Conservation (phyloP, 768 basidiomycete genomes). For the Exidia glandulosa region DNA sequence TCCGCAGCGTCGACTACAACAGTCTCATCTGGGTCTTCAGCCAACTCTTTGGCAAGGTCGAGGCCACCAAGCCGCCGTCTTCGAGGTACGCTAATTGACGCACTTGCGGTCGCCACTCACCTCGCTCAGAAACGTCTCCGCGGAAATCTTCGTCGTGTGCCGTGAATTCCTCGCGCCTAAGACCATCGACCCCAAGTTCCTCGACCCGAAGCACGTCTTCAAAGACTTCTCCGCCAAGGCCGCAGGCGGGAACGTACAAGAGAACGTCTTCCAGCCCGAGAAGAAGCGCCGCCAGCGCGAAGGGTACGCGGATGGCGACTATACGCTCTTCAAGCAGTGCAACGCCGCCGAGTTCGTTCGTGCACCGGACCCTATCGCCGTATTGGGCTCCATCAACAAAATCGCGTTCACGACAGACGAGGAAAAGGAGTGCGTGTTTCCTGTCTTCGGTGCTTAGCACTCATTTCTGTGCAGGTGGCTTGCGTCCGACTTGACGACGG, state of each 20-base stretch:
- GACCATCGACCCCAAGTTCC: constrained; percentile 93
- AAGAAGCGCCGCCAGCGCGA: constrained; percentile 89
- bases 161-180: constrained; percentile 90
- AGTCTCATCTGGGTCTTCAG: constrained; percentile 98
- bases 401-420: constrained; percentile 72
- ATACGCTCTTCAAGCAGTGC: constrained; percentile 72
- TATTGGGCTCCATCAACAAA: constrained; percentile 69
- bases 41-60: constrained; percentile 91
- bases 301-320: constrained; percentile 91
- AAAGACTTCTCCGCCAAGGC: constrained; percentile 62
- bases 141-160: constrained; percentile 99
- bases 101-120: neutral
- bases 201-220: constrained; percentile 96
- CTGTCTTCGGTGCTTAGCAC: constrained; percentile 1
- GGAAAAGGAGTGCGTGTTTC: constrained; percentile 57
- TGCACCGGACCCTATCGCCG: constrained; percentile 57
- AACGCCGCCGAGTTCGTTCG: constrained; percentile 62
- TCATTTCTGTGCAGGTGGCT: constrained; percentile 48
- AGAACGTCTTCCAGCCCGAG: constrained; percentile 94
- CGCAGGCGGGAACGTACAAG: constrained; percentile 52
- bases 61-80: constrained; percentile 97
- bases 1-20: constrained; percentile 97
- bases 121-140: constrained; percentile 79
- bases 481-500: constrained; percentile 54
- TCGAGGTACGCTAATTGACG: constrained; percentile 55